Base-by-base conservation (phyloP, 1,284 basidiomycete species). In the Marasmius tenuissimus region DNA sequence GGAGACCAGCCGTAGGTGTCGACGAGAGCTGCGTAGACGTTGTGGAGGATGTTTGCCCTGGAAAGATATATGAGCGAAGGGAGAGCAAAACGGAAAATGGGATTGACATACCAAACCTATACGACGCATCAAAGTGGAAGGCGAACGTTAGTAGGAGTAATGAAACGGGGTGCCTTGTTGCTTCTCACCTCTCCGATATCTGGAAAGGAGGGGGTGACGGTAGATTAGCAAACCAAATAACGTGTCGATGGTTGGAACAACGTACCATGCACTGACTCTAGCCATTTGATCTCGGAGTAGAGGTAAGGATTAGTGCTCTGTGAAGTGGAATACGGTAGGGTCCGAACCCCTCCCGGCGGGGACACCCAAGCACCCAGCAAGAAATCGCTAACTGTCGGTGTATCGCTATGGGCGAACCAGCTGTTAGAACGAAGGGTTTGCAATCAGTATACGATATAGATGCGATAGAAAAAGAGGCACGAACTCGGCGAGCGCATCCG, bases 401-500 rank as follows among this genome's bases (percentile, higher is more conserved):
- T 70, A 7, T 52, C 51, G 10, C 67, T 77, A 61, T 81, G 76
- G 57, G 76, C 72, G 56, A 72, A 71, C 78, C 78, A 81, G 65
- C 75, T 69, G 67, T 67, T 50, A 12, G 42, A n/a, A 42, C 53
- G 40, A 39, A 18, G n/a, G 34, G 49, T n/a, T 33, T 16, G 63
- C 5, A 42, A 49, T 37, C 38, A n/a, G 16, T 18, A 53, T 14
- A 14, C 27, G 27, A n/a, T 63, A 40, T 42, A n/a, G 4, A n/a
- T 11, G 20, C 4, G 6, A 18, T 38, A 11, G 35, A 18, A 9
- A 20, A 38, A 50, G 18, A 27, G 11, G 33, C 4, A 37, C 3
- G 16, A 18, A 81, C 80, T 80, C 76, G 14, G 83, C 81, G 68
- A 85, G 74, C 22, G 81, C 78, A 68, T 85, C 83, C 12, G 79